Conservation (phyloP, 192 early-diverging fungal species). For the Chytriomyces sp. region DNA sequence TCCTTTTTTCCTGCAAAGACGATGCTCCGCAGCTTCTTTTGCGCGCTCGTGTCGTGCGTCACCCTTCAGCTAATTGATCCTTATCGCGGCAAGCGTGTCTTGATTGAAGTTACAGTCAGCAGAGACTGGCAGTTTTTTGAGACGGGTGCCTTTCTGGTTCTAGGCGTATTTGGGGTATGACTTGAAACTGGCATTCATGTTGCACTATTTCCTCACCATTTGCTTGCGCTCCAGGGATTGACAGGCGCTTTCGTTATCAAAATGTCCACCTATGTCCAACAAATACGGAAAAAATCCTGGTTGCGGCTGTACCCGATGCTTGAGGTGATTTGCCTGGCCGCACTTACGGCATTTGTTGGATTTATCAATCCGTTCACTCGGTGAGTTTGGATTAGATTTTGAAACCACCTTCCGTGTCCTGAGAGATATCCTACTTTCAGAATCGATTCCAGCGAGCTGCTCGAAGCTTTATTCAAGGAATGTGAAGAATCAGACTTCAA, state of each 20-base stretch:
- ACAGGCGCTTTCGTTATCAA: constrained; percentile 80
- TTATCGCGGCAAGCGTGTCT: constrained; percentile 55
- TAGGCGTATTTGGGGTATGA: constrained; percentile 77
- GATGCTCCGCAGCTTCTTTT: constrained; percentile 93
- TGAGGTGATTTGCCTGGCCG: constrained; percentile 73
- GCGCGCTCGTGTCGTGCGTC: constrained; percentile 86
- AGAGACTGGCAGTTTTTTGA: constrained; percentile 93
- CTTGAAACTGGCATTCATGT: constrained; percentile 6
- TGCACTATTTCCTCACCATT: too few relatives aligned
- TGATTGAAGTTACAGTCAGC: constrained; percentile 81
- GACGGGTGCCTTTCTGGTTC: constrained; percentile 78
- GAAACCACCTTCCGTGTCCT: neutral
- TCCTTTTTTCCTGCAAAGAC: constrained; percentile 93
- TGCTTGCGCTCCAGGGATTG: constrained; percentile 63
- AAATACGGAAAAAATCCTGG: constrained; percentile 73
- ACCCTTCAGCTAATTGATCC: constrained; percentile 73
- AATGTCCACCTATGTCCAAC: constrained; percentile 67
- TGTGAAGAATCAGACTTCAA: constrained; percentile 61
- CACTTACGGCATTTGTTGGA: constrained; percentile 73
- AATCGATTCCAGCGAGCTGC: constrained; percentile 80
- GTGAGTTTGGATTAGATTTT: constrained; percentile 38
- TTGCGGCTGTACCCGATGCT: constrained; percentile 68
- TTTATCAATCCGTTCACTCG: constrained; percentile 82
- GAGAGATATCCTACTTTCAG: constrained; percentile 47
- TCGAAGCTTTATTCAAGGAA: constrained; percentile 87